Base-by-base conservation (phyloP, 2,329 filamentous ascomycete genomes). In the Thielaviopsis musarum region DNA sequence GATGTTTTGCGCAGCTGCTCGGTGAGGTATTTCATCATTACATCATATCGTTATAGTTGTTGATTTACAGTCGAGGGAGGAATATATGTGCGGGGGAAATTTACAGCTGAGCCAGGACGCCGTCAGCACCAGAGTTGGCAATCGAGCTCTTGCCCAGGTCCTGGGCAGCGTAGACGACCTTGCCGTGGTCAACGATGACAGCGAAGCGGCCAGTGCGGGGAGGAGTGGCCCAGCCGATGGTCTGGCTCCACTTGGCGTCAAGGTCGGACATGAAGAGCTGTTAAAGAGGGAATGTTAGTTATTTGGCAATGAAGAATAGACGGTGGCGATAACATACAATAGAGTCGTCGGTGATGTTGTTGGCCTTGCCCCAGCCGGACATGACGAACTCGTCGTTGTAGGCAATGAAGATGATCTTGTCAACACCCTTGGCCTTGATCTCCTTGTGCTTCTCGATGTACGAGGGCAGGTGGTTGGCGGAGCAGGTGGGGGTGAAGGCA, bases 321-420 rank as follows among this genome's bases (percentile, higher is more conserved):
- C 48, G 19, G 54, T 48, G n/a, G 26, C 56, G 13, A 61, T 28
- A 58, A 70, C 77, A 66, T 66, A 80, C 77, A 64, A 81, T 77
- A 61, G 71, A 77, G 66, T 91, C 84, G 64, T 83, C 82, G 68
- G 80, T 84, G 68, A 91, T 77, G 58, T 78, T 78, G 74, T 94
- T 91, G 68, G 89, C 88, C 80, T 95, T 95, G 73, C 83, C 85
- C 88, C 88, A 93, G 59, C 87, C 88, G 66, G 82, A 84, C 87
- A 91, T 91, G 71, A 95, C 89, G 69, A 78, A 94, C 64, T 84
- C 76, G 73, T 95, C 90, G 73, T 95, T 95, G 76, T 76, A 85
- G 62, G 88, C 87, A 68, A 94, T 84, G 68, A 93, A 82, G 65
- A 88, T 80, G 67, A 95, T 81, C 64, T 85, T 72, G 72, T 95